Evolutionary conservation across 2,329 filamentous ascomycete genomes (phyloP), one percentile per base, ranked within the genome.

Genomic region (Colletotrichum abscissum): DNA sequence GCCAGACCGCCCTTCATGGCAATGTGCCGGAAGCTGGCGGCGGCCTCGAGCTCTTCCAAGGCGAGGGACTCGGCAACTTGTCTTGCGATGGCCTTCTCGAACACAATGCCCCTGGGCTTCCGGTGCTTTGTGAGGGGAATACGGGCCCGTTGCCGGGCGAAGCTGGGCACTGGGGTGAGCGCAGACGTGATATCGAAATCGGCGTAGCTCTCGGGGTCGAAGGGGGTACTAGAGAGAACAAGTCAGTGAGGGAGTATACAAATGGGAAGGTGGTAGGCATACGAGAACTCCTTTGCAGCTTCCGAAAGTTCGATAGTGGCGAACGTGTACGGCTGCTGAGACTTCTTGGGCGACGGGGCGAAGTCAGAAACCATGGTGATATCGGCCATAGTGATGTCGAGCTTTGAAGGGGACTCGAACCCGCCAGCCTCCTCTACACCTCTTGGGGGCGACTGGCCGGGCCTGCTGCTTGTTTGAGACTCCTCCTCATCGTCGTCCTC

Each of bases 41-140:
- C 70, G 14, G 70, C 70, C 12, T 73, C 70, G 16, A 73, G 70
- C 16, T 73, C 70, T 22, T 73, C 60, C 8, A 73, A 14, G 2
- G 46, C 26, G 12, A 70, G 67, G 5, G 70, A 73, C 26, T 65
- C 60, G 0, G 22, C 22, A 8, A 73, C 56, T 8, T 63, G 26
- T 7, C 57, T 52, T 8, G 26, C 30, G n/a, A 73, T 66, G 9
- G 62, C 56, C 54, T 62, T 73, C 22, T 73, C 67, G 1, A 73
- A 22, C 19, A 49, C 24, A 4, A 72, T n/a, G 16, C 54, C 56
- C 30, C 59, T 52, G 5, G 55, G 14, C 58, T 19, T 65, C 12
- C 63, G 67, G 14, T 66, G 67, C 56, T 60, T 65, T 19, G 19
- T 64, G 28, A 60, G 70, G 24, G 28, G 55, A 16, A 42, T 30